These are phyloP conservation scores for Staphylotrichum longicolle DNA, from an alignment of 495 filamentous ascomycete species.

Conservation along the genomic window DNA sequence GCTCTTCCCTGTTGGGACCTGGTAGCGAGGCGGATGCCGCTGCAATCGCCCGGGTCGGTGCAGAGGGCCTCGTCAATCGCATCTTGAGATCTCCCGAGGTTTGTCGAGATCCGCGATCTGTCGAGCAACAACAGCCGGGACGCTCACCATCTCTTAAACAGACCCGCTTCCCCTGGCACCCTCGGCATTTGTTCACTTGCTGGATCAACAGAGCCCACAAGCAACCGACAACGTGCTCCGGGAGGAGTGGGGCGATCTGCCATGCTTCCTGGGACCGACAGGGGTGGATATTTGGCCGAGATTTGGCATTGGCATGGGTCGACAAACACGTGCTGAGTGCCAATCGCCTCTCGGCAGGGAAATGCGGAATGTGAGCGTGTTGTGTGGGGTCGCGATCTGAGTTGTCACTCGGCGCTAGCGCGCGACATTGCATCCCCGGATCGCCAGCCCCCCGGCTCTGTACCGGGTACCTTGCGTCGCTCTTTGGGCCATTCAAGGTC, in stretches of 20 bases:
- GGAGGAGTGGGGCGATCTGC: constrained; percentile 15
- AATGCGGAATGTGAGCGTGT: constrained; percentile 11
- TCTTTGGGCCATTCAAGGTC: neutral
- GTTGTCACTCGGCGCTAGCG: constrained; percentile 11
- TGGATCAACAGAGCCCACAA: too few species aligned
- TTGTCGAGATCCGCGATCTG: too few species aligned
- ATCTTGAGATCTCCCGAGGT: too few species aligned
- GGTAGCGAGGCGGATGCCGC: neutral
- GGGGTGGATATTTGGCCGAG: constrained; percentile 13
- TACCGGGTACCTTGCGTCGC: constrained; percentile 3
- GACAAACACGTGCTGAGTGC: constrained; percentile 12
- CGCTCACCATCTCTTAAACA: neutral
- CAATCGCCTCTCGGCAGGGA: constrained; percentile 8
- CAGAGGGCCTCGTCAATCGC: neutral
- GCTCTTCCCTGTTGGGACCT: too few species aligned
- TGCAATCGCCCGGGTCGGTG: neutral
- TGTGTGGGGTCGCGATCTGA: constrained; percentile 6
- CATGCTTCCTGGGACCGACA: neutral
- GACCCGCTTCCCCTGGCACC: neutral
- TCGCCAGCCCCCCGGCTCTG: constrained; percentile 5
- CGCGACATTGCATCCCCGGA: constrained; percentile 8
- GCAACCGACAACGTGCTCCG: neutral
- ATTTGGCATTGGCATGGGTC: constrained; percentile 11
- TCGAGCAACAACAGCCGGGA: too few species aligned
- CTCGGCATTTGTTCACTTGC: neutral